Conservation (phyloP, 2,329 filamentous ascomycete genomes). For the Herpotrichia juniperi region DNA sequence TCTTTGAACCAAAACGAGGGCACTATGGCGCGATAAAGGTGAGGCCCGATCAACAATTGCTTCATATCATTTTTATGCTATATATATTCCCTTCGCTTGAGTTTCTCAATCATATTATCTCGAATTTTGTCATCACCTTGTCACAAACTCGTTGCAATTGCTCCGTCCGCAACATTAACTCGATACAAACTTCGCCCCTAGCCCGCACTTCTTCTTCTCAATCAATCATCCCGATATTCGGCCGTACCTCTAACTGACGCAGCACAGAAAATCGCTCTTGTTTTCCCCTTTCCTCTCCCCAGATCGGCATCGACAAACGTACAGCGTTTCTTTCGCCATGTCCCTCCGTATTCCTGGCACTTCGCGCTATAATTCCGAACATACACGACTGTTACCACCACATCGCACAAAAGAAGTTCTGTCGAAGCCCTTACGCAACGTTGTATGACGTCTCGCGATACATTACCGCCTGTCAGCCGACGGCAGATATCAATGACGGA, state of each 20-base stretch:
- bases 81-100: neutral
- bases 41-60: neutral
- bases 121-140: neutral
- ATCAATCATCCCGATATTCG: slow-evolving; percentile 1
- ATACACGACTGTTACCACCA: slow-evolving; percentile 4
- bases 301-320: slow-evolving; percentile 5
- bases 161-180: neutral
- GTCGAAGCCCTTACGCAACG: slow-evolving; percentile 1
- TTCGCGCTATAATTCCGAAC: neutral
- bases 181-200: slow-evolving; percentile 2
- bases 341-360: neutral
- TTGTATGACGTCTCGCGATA: neutral
- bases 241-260: slow-evolving; percentile 1
- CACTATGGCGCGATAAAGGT: neutral
- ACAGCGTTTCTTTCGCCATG: neutral
- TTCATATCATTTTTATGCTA: neutral
- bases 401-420: neutral
- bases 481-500: slow-evolving; percentile 1
- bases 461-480: slow-evolving; percentile 7
- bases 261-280: slow-evolving; percentile 3
- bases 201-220: neutral
- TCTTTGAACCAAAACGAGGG: slow-evolving; percentile 1
- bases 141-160: neutral
- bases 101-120: neutral
- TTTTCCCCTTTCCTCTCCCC: slow-evolving; percentile 1